phyloP scores from a whole-genome alignment of 805 yeast genomes.

The Tetrapisispora phaffii region DNA sequence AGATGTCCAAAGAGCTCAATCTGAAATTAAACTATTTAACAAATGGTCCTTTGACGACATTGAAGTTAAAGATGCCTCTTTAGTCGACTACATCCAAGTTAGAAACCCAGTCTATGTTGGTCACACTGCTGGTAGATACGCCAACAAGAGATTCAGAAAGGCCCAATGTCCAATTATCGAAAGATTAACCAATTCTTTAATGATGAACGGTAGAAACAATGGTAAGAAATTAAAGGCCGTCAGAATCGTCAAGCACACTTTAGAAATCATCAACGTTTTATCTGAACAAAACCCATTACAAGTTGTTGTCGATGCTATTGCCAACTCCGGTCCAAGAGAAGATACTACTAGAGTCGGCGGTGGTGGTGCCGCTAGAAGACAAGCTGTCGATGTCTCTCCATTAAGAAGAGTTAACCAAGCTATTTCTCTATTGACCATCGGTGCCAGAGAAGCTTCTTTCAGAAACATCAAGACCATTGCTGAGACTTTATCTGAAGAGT shows the following conservation, averaged over 20 bases:
- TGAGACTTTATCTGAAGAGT: slow-evolving; percentile 99
- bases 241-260: slow-evolving; percentile 98
- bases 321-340: slow-evolving; percentile 99
- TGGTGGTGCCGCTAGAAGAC: slow-evolving; percentile 99
- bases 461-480: slow-evolving; percentile 99
- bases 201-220: slow-evolving; percentile 99
- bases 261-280: slow-evolving; percentile 93
- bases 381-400: slow-evolving; percentile 99
- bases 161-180: slow-evolving; percentile 99
- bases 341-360: slow-evolving; percentile 99
- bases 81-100: slow-evolving; percentile 96
- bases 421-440: slow-evolving; percentile 92
- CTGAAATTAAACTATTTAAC: slow-evolving; percentile 96
- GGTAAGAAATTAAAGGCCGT: slow-evolving; percentile 99
- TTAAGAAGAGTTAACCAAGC: slow-evolving; percentile 99
- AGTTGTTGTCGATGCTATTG: slow-evolving; percentile 97
- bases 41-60: slow-evolving; percentile 98
- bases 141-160: slow-evolving; percentile 99
- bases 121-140: slow-evolving; percentile 99
- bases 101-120: slow-evolving; percentile 95
- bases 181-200: slow-evolving; percentile 98
- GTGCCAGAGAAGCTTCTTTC: slow-evolving; percentile 99
- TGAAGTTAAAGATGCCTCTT: slow-evolving; percentile 94
- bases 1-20: slow-evolving; percentile 91
- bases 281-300: slow-evolving; percentile 99